Evolutionary conservation across 345 rosid species (phyloP), one percentile per base, ranked within the genome.

Genomic region (Hibiscus syriacus): DNA sequence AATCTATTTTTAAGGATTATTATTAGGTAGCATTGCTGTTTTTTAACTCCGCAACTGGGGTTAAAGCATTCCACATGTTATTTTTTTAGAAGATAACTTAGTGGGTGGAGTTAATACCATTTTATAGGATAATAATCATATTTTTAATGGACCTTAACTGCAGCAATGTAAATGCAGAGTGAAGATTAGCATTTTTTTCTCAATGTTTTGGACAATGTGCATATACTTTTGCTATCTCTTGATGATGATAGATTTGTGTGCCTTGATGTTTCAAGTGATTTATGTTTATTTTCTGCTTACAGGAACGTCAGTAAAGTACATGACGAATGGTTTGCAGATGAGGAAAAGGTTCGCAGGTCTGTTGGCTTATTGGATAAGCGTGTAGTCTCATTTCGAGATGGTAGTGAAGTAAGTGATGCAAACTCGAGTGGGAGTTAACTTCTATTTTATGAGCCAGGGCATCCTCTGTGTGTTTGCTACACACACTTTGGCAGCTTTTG

Each of bases 281-380:
- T 46, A 36, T 67, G 43, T 30, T 38, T 63, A 56, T 50, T 50
- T 56, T 64, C 25, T 45, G 19, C 4, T 59, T 49, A 12, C 81
- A 90, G 97, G 97, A 88, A 84, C 73, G 84, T 90, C 41, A 74
- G 89, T 76, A 88, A 83, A 67, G 92, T 87, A 64, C 84, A 85
- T 76, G 97, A 90, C 72, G 97, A 86, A 79, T 90, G 97, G 97
- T 90, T 90, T 88, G 92, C 92, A 20, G 84, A 88, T 58, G 94
- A 90, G 67, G 90, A 84, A 54, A 83, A 70, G 38, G 94, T 88
- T 57, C 85, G 94, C 59, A 73, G 73, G 57, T 70, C 85, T 69
- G 94, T 90, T 76, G 97, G 97, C 54, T 85, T 90, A 57, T 70
- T 83, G 76, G 86, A 81, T 43, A 76, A 71, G 78, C 87, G 75